These are phyloP conservation scores for Apiospora malaysiana DNA, from an alignment of 2,329 filamentous ascomycete species.

Conservation along the genomic window DNA sequence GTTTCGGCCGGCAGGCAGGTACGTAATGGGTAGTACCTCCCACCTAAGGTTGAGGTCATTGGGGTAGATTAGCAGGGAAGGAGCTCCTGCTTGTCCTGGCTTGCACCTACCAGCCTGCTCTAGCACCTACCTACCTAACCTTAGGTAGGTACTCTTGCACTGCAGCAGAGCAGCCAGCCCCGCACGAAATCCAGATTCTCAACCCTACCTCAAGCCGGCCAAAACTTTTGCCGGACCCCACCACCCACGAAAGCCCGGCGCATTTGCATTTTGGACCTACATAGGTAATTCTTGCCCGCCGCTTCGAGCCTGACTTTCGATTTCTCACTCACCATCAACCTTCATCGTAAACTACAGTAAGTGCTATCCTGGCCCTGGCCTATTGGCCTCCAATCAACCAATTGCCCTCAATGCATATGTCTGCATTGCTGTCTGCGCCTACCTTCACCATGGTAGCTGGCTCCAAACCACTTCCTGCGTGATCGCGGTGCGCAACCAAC, in stretches of 20 bases:
- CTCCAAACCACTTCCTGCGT: not conserved
- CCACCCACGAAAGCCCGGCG: conserved; percentile 16
- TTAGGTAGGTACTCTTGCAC: too few species aligned
- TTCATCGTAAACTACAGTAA: conserved; percentile 18
- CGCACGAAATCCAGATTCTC: conserved; percentile 15
- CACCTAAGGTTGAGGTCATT: conserved; percentile 7
- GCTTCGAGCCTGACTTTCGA: not conserved
- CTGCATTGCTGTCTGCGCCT: not conserved
- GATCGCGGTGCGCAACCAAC: not conserved
- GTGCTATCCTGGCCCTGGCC: not conserved
- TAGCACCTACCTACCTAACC: too few species aligned
- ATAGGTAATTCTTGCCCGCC: conserved; percentile 18
- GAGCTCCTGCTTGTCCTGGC: not conserved
- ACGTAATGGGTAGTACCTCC: conserved; percentile 7
- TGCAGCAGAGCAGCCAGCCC: too few species aligned
- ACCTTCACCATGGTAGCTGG: not conserved
- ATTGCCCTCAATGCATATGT: not conserved
- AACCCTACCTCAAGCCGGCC: conserved; percentile 12
- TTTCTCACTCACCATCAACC: conserved; percentile 11
- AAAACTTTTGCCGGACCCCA: conserved; percentile 18
- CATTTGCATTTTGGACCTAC: conserved; percentile 16
- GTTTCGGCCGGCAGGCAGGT: not conserved
- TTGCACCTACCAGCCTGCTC: too few species aligned
- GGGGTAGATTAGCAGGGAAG: conserved; percentile 4
- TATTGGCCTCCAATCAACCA: not conserved